phyloP scores from a whole-genome alignment of 768 basidiomycete genomes.

The Rhodosporidiobolus sp. region DNA sequence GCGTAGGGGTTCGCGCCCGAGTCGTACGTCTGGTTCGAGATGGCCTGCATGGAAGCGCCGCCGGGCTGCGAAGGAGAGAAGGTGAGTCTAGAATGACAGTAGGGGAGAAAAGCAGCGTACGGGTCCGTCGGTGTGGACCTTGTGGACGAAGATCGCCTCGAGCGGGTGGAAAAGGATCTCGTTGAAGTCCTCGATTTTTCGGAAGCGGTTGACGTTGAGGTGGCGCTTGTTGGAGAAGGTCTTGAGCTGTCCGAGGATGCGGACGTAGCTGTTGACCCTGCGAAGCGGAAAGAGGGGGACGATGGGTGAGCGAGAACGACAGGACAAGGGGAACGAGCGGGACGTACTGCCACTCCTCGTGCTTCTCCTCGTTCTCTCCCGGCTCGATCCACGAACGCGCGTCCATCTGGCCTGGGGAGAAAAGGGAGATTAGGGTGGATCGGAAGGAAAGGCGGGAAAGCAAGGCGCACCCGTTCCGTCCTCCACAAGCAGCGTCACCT shows the following conservation, averaged over 20 bases:
- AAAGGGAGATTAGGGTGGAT: too few relatives aligned
- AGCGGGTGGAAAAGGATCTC: constrained; percentile 79
- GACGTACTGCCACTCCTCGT: constrained; percentile 37
- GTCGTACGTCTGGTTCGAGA: constrained; percentile 24
- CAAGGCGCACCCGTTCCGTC: constrained; percentile 73
- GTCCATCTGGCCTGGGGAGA: constrained; percentile 48
- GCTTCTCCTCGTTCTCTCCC: constrained; percentile 56
- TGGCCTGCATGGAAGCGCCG: neutral
- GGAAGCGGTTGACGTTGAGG: constrained; percentile 72
- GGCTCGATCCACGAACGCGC: constrained; percentile 67
- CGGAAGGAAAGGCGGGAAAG: constrained; percentile 47
- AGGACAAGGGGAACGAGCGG: neutral
- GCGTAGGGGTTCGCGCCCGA: constrained; percentile 36
- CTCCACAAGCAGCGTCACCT: constrained; percentile 72
- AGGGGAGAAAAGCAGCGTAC: constrained; percentile 7
- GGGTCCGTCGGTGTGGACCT: constrained; percentile 65
- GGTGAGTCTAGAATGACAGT: neutral
- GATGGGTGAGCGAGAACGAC: neutral
- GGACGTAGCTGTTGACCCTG: constrained; percentile 74
- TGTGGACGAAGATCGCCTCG: constrained; percentile 67
- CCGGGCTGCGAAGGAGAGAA: constrained; percentile 7
- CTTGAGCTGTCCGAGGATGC: constrained; percentile 77
- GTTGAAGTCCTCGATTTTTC: constrained; percentile 64
- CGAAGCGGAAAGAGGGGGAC: neutral
- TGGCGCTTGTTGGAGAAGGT: constrained; percentile 75